Evolutionary conservation across 805 yeast species (phyloP), one percentile per base, ranked within the genome.

Genomic region (Ogataea philodendri): DNA sequence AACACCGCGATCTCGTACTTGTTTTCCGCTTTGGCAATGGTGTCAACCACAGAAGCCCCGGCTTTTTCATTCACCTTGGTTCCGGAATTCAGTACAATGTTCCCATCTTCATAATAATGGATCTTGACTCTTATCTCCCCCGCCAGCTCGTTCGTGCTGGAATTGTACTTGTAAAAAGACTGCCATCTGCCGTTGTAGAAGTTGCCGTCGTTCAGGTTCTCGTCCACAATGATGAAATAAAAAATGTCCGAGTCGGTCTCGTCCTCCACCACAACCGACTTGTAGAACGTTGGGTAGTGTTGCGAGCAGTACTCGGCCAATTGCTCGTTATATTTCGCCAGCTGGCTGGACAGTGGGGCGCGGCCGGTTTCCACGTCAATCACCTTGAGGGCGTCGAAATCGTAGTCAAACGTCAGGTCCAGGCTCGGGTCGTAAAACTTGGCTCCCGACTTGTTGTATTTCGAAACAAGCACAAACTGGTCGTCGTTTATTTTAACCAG

Each of bases 61-160:
- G 35, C 28, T n/a, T 52, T 35, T 15, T 59, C 62, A 5, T 49
- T 51, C 1, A 72, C 47, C 4, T 52, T 49, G 39, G 69, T 65
- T 6, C 45, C 44, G 2, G 79, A 67, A 42, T 74, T 78, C 52
- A 93, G 73, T 34, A 90, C 72, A 13, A 90, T 97, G 54, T 90
- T 90, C 19, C 98, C 98, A 49, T 90, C 97, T 63, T 90, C 98
- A 57, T 75, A 93, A 60, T 89, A 93, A 60, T 90, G 98, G 25
- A 89, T 82, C 46, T 85, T 89, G 20, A 88, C 71, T 14, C 58
- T 60, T 22, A 86, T 70, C 5, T 57, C 55, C 4, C 95, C 96
- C 3, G 46, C 48, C 10, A 84, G 43, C 5, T 56, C 35, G 1
- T 57, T 53, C 1, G 54, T 42, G 1, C 54, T 41, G 3, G 48